Evolutionary conservation across 176 grass and related monocot species (phyloP).

Genomic region (Leersia perrieri): DNA sequence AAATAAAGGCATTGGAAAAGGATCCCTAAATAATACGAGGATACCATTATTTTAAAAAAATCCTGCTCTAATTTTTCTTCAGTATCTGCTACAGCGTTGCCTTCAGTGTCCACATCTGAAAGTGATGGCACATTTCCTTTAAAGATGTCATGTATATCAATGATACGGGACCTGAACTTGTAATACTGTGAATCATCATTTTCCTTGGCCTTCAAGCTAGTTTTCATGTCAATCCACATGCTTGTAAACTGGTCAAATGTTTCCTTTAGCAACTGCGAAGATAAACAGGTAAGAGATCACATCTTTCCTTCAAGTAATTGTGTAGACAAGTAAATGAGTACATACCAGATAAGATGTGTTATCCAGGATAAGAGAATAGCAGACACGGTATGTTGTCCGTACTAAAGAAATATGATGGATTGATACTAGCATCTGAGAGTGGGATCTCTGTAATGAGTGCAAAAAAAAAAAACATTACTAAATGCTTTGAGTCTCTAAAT

Average conservation of each 20-base stretch:
- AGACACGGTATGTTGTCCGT: constrained; percentile 45
- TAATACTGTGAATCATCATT: constrained; percentile 57
- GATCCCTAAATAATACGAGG: neutral
- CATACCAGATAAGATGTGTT: constrained; percentile 74
- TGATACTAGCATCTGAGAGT: constrained; percentile 51
- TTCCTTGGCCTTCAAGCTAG: constrained; percentile 62
- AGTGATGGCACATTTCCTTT: constrained; percentile 46
- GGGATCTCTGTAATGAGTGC: constrained; percentile 53
- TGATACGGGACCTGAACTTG: constrained; percentile 70
- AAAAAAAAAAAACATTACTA: constrained; percentile 30
- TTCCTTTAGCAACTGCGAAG: constrained; percentile 60
- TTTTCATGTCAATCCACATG: constrained; percentile 87
- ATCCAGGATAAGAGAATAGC: constrained; percentile 58
- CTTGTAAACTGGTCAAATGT: constrained; percentile 76
- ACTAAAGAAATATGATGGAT: constrained; percentile 67
- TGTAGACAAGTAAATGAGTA: constrained; percentile 11
- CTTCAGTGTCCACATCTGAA: constrained; percentile 51
- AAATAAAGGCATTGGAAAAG: constrained; percentile 11
- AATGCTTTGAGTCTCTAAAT: constrained; percentile 6
- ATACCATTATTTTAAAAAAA: constrained; percentile 57
- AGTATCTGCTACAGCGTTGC: constrained; percentile 32
- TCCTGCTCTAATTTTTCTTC: constrained; percentile 65
- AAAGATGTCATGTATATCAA: constrained; percentile 74
- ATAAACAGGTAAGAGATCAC: constrained; percentile 34
- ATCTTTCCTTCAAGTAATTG: neutral